phyloP scores from a whole-genome alignment of 306 rosid genomes.

The Acmispon strigosus region DNA sequence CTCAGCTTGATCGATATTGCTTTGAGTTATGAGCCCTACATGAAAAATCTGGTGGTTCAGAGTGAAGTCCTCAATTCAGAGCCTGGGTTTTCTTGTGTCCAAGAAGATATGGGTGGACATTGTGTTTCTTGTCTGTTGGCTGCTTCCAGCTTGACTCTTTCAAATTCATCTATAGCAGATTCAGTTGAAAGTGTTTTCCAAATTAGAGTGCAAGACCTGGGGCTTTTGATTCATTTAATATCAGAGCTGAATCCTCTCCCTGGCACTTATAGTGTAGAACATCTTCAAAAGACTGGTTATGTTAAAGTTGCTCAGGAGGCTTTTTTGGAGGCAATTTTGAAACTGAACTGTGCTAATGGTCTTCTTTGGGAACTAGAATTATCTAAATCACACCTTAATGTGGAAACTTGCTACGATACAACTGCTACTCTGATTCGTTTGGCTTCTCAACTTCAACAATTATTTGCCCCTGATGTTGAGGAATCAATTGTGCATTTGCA shows the following conservation, averaged over 20 bases:
- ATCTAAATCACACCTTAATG: constrained; percentile 54
- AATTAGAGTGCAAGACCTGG: constrained; percentile 70
- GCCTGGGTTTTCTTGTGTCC: constrained; percentile 38
- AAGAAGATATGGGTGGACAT: constrained; percentile 44
- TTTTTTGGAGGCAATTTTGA: constrained; percentile 67
- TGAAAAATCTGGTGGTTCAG: constrained; percentile 35
- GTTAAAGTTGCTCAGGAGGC: constrained; percentile 85
- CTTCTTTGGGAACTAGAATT: constrained; percentile 83
- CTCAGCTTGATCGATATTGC: constrained; percentile 81
- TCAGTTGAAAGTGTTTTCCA: constrained; percentile 39
- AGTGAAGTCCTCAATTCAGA: constrained; percentile 36
- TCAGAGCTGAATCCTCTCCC: constrained; percentile 37
- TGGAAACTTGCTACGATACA: constrained; percentile 88
- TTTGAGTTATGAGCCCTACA: constrained; percentile 85
- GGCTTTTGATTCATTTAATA: constrained; percentile 56
- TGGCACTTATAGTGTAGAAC: constrained; percentile 54
- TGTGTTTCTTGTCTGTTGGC: constrained; percentile 79
- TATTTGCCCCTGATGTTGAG: constrained; percentile 95
- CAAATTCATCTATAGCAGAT: constrained; percentile 47
- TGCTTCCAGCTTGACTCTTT: constrained; percentile 71
- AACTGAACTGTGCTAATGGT: constrained; percentile 65
- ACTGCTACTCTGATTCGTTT: constrained; percentile 67
- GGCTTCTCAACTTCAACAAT: constrained; percentile 78
- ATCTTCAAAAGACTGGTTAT: constrained; percentile 65
- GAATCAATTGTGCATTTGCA: constrained; percentile 90